Evolutionary conservation across 2,329 filamentous ascomycete species (phyloP), one percentile per base, ranked within the genome.

Genomic region (Orbilia ellipsospora): DNA sequence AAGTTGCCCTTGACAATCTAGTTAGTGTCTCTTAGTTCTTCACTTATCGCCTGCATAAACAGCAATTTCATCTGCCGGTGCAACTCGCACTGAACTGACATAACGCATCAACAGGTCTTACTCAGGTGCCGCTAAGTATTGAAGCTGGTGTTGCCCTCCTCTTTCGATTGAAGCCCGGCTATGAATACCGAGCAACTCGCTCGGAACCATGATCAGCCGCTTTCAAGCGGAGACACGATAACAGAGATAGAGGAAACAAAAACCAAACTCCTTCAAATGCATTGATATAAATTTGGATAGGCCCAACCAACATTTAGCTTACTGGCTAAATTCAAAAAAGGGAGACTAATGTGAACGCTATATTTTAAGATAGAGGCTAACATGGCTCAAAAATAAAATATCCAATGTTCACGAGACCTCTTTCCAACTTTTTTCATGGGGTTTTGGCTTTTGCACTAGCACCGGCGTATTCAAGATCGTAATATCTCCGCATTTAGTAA

Each of bases 51-150:
- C 1, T 36, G 31, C 31, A 36, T 36, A 10, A 48, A 48, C 42
- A 42, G 51, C 54, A 12, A 70, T 63, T 13, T 28, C 57, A 70
- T 70, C 52, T 70, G 66, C 66, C 59, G 50, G 36, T 42, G 62
- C 42, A 16, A 40, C 18, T 13, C 26, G 55, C 55, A 45, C 48
- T 57, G 56, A 45, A 63, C 57, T 40, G 55, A 70, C 56, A 54
- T 63, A 51, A 70, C 57, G 66, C 66, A 70, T 42, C 50, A 40
- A 51, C 51, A 61, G 51, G 51, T 36, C 31, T 36, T 36, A 23
- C 23, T 23, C n/a, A 36, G 10, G 31, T 50, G 66, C 62, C 44
- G 57, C 57, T 51, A 44, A 28, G 57, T 56, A 57, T 36, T 45
- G 26, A 54, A 51, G 20, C 18, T 28, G 26, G 40, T 12, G 8